phyloP scores from a whole-genome alignment of 106 monocot species.

The Dendrobium huoshanense region DNA sequence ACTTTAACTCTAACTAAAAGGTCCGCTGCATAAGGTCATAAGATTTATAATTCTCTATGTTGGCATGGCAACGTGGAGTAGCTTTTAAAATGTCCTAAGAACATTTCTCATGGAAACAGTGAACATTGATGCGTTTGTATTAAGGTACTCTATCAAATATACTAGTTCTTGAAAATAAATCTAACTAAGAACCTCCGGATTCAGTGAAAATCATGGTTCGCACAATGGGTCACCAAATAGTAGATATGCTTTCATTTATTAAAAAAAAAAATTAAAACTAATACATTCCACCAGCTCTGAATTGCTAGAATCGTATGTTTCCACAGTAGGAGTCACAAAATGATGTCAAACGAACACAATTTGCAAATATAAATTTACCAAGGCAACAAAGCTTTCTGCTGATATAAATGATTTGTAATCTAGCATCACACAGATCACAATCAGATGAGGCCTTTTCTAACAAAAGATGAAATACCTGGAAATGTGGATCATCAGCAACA shows the following conservation, averaged over 20 bases:
- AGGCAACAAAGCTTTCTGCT: not conserved
- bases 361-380: not conserved
- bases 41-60: not conserved
- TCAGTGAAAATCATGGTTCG: not conserved
- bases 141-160: not conserved
- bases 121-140: not conserved
- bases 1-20: no score
- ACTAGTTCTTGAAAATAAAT: not conserved
- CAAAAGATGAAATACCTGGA: constrained; percentile 46
- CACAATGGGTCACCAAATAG: not conserved
- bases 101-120: not conserved
- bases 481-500: constrained; percentile 98
- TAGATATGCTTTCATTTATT: not conserved
- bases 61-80: not conserved
- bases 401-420: not conserved
- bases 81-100: not conserved
- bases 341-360: not conserved
- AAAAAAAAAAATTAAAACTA: not conserved
- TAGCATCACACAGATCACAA: not conserved
- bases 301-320: not conserved
- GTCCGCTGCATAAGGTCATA: no score
- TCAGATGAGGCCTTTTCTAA: no score
- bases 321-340: not conserved
- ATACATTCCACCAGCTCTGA: not conserved
- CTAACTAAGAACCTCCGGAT: not conserved